These are phyloP conservation scores for Boechera retrofracta DNA, from an alignment of 345 rosid species.

Conservation along the genomic window DNA sequence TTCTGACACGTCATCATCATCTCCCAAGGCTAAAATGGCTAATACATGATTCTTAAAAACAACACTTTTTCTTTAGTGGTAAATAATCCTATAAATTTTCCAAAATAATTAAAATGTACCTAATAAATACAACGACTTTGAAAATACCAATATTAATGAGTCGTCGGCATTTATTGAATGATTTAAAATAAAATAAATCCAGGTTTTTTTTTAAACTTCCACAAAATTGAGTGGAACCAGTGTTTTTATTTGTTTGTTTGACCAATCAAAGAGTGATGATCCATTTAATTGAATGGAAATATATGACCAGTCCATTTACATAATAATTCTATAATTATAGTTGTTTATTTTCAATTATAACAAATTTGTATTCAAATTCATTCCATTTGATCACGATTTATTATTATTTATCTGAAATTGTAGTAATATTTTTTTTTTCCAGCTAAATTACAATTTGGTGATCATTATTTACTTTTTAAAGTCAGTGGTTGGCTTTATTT, in stretches of 20 bases:
- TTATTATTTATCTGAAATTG: background rate
- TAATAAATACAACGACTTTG: background rate
- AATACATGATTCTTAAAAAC: background rate
- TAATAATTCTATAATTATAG: background rate
- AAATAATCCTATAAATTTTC: background rate
- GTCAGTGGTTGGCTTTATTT: background rate
- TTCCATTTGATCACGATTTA: constrained; percentile 3
- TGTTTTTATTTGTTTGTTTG: constrained; percentile 24
- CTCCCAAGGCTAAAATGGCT: background rate
- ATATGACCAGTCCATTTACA: constrained; percentile 1
- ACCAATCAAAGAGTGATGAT: constrained; percentile 16
- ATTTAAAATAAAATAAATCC: background rate
- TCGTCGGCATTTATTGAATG: constrained; percentile 3
- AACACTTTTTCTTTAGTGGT: background rate
- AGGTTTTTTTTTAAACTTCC: background rate
- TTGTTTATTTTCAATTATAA: background rate
- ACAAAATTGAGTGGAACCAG: constrained; percentile 30
- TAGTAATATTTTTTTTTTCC: constrained; percentile 14
- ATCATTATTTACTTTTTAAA: background rate
- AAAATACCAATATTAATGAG: background rate
- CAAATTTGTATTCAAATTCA: background rate
- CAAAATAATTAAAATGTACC: background rate
- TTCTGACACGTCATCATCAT: constrained; percentile 37
- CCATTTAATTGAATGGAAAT: background rate
- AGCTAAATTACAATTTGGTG: constrained; percentile 20